These are phyloP conservation scores for Przewalskia tangutica DNA, from an alignment of 257 asterid species.

Conservation along the genomic window DNA sequence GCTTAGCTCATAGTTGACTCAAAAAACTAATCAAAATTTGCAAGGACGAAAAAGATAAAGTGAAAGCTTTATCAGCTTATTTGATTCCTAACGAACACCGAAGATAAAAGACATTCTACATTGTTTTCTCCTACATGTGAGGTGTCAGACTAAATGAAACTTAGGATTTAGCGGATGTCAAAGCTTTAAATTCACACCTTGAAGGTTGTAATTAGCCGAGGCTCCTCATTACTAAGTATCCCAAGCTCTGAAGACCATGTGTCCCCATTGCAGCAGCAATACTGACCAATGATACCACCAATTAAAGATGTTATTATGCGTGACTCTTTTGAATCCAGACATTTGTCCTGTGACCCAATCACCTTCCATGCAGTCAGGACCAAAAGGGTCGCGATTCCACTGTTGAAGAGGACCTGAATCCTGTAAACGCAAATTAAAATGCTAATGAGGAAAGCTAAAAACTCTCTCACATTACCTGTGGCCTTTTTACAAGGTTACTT, in stretches of 20 bases:
- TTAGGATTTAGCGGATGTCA: not conserved
- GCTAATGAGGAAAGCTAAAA: not conserved
- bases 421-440: slow-evolving; percentile 26
- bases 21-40: not conserved
- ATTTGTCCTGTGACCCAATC: slow-evolving; percentile 54
- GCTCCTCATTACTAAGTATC: slow-evolving; percentile 82
- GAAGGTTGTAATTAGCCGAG: slow-evolving; percentile 71
- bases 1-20: not conserved
- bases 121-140: not conserved
- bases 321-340: slow-evolving; percentile 79
- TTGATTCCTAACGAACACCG: not conserved
- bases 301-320: slow-evolving; percentile 38
- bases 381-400: slow-evolving; percentile 67
- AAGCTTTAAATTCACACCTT: slow-evolving; percentile 39
- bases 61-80: not conserved
- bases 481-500: not conserved
- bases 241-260: slow-evolving; percentile 99
- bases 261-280: slow-evolving; percentile 92
- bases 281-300: slow-evolving; percentile 87
- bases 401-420: slow-evolving; percentile 76
- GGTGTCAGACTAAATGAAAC: not conserved
- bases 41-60: not conserved
- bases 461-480: not conserved
- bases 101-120: not conserved
- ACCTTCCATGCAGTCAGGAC: slow-evolving; percentile 53